phyloP scores from a whole-genome alignment of 2,329 filamentous ascomycete species.

The Colletotrichum musicola region DNA sequence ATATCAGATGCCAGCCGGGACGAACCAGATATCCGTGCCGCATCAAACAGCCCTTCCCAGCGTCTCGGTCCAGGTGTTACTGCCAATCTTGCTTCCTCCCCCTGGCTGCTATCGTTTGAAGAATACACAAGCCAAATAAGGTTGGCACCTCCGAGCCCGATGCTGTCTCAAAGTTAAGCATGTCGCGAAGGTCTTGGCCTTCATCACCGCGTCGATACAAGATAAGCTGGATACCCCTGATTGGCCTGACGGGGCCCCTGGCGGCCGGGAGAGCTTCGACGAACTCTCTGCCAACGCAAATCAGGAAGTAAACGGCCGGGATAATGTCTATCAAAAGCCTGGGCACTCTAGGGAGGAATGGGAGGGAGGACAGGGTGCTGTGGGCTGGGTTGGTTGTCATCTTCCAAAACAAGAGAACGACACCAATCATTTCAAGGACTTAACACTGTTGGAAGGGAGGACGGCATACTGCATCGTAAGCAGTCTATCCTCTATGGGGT shows the following conservation, averaged over 20 bases:
- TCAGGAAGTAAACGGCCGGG: conserved; percentile 2
- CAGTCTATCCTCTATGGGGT: no score
- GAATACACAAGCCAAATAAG: conserved; percentile 18
- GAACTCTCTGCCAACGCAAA: neutral
- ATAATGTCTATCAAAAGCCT: neutral
- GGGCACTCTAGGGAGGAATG: conserved; percentile 8
- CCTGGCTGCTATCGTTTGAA: conserved; percentile 9
- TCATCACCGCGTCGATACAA: conserved; percentile 4
- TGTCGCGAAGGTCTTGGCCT: conserved; percentile 21
- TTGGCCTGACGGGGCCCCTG: conserved; percentile 5
- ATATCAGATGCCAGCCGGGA: neutral
- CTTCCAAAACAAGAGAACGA: no score
- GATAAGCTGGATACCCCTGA: conserved; percentile 23
- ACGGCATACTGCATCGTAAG: no score
- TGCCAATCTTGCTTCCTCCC: neutral
- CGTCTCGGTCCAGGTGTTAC: neutral
- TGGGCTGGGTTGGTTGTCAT: neutral
- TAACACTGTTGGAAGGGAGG: no score
- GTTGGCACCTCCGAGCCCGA: conserved; percentile 1
- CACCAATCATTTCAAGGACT: no score
- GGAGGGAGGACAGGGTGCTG: neutral
- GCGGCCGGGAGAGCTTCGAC: neutral
- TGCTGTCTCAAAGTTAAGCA: conserved; percentile 14
- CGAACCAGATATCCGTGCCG: conserved; percentile 14
- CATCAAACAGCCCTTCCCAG: neutral